phyloP scores from a whole-genome alignment of 1,284 basidiomycete genomes.

The Microbotryum scabiosae region DNA sequence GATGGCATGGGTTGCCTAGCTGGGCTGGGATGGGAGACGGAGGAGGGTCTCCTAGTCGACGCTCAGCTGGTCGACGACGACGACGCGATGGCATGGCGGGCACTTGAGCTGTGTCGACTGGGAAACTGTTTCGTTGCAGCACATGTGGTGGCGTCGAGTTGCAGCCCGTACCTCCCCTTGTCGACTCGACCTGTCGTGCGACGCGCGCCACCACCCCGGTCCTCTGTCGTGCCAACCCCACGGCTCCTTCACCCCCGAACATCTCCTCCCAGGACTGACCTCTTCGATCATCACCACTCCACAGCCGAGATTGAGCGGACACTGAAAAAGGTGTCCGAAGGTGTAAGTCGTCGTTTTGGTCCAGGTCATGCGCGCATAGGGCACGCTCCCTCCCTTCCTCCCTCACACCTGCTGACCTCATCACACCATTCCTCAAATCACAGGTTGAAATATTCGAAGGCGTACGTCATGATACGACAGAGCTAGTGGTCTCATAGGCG shows the following conservation, averaged over 20 bases:
- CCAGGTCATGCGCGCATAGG: background rate
- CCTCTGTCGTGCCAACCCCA: background rate
- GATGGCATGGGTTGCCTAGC: background rate
- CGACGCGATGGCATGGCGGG: no score
- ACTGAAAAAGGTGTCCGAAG: conserved; percentile 85
- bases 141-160: background rate
- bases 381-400: no score
- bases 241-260: background rate
- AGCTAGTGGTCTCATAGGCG: background rate
- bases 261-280: no score
- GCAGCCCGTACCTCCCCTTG: no score
- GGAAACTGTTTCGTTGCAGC: background rate
- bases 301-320: conserved; percentile 93
- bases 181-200: background rate
- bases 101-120: background rate
- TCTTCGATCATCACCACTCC: no score
- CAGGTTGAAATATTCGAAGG: conserved; percentile 77
- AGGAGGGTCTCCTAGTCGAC: background rate
- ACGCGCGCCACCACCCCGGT: background rate
- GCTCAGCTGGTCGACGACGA: background rate
- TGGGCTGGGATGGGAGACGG: background rate
- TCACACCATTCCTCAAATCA: background rate
- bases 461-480: conserved; percentile 15
- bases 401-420: background rate
- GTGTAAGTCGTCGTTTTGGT: conserved; percentile 43